Percentiles rank a stretch among this genome's conserved stretches.
Evolutionary conservation across 805 yeast genomes (phyloP).

Genomic region (Candida khao-thaluensis): DNA sequence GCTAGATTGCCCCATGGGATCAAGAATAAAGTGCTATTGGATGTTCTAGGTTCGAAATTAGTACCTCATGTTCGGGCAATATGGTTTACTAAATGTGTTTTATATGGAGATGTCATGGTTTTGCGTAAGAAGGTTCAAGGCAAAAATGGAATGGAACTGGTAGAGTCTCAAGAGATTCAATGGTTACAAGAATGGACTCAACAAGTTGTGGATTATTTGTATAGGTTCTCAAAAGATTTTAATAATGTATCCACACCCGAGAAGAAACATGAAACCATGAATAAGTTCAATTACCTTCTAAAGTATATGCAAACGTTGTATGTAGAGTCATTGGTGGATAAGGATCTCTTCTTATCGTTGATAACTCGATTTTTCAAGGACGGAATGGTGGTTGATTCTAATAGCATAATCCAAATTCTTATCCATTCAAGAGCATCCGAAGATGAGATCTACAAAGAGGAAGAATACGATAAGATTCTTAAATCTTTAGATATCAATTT

Average conservation of each 20-base stretch:
- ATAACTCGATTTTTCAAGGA: constrained; percentile 51
- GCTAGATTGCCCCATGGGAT: constrained; percentile 90
- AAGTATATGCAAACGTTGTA: constrained; percentile 64
- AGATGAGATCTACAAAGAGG: constrained; percentile 18
- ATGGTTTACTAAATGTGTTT: constrained; percentile 89
- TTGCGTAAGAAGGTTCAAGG: constrained; percentile 31
- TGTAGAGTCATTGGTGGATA: constrained; percentile 65
- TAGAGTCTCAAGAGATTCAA: constrained; percentile 44
- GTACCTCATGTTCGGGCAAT: constrained; percentile 82
- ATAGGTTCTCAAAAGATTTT: constrained; percentile 47
- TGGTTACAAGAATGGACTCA: constrained; percentile 92
- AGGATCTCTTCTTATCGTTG: constrained; percentile 61
- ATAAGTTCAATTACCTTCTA: constrained; percentile 57
- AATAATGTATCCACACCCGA: constrained; percentile 24
- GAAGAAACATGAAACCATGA: constrained; percentile 42
- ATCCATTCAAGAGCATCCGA: constrained; percentile 14
- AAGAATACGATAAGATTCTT: constrained; percentile 18
- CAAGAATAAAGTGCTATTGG: constrained; percentile 68
- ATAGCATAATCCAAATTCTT: constrained; percentile 23
- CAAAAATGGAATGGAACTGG: constrained; percentile 12
- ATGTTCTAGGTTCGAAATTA: constrained; percentile 62
- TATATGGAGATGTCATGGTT: constrained; percentile 62
- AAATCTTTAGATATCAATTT: constrained; percentile 26
- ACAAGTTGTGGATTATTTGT: constrained; percentile 64
- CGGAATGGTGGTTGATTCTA: constrained; percentile 31